Percentiles rank a stretch among this genome's conserved stretches.
Conservation (phyloP, 129 eudicot species). For the Cynara cardunculus region DNA sequence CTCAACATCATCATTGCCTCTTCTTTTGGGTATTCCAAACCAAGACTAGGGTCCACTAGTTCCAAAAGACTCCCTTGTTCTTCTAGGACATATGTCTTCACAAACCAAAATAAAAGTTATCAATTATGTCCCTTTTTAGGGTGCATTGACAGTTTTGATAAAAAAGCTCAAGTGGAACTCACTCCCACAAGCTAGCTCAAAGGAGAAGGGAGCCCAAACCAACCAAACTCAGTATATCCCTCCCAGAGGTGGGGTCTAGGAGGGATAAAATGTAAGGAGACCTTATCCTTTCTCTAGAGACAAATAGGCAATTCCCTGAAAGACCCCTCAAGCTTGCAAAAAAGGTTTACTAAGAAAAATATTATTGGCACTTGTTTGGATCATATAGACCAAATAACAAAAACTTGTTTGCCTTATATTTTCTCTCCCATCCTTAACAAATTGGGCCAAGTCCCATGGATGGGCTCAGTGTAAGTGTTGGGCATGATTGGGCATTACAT, state of each 20-base stretch:
- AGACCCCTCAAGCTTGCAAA: no score
- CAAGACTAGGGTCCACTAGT: constrained; percentile 63
- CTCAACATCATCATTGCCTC: constrained; percentile 66
- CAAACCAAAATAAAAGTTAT: neutral
- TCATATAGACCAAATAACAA: no score
- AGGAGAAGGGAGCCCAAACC: neutral
- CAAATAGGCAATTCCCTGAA: no score
- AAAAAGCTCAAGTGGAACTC: neutral
- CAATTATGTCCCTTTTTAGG: neutral
- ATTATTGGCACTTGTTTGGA: no score
- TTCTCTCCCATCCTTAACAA: no score
- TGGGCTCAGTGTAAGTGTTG: no score
- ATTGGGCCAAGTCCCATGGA: no score
- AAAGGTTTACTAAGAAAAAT: no score
- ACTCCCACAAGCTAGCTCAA: neutral
- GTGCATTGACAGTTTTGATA: neutral
- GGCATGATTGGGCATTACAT: no score
- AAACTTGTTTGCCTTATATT: no score
- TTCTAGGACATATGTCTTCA: constrained; percentile 68
- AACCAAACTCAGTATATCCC: neutral
- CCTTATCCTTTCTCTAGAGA: no score
- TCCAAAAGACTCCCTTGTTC: constrained; percentile 77
- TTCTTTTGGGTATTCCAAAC: constrained; percentile 41
- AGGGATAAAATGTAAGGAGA: no score
- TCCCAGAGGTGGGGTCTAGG: neutral